Percentiles rank a stretch among this genome's conserved stretches.
Conservation (phyloP, 1,284 basidiomycete species). For the Apiotrichum montevideense region DNA sequence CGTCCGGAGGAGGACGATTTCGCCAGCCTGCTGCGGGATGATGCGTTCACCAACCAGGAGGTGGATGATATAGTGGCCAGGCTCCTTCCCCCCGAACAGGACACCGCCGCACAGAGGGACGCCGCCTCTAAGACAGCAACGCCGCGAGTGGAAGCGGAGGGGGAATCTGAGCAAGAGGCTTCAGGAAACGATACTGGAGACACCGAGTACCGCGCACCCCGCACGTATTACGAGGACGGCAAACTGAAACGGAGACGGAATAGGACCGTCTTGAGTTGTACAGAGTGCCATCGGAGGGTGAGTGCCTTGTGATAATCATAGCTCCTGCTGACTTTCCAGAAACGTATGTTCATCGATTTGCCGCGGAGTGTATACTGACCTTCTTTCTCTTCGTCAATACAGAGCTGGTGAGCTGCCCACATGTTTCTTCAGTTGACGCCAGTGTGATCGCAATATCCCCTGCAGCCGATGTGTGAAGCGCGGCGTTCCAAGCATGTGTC, state of each 20-base stretch:
- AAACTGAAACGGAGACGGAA: slow-evolving; percentile 38
- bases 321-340: slow-evolving; percentile 18
- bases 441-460: slow-evolving; percentile 46
- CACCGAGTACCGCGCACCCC: slow-evolving; percentile 9
- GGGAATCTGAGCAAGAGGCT: slow-evolving; percentile 2
- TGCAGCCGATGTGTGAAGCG: slow-evolving; percentile 44
- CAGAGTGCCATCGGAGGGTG: slow-evolving; percentile 43
- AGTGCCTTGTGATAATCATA: slow-evolving; percentile 17
- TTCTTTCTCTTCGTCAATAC: slow-evolving; percentile 1
- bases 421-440: slow-evolving; percentile 12
- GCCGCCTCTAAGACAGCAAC: background rate
- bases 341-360: slow-evolving; percentile 23
- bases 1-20: slow-evolving; percentile 9
- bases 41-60: slow-evolving; percentile 26
- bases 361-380: slow-evolving; percentile 5
- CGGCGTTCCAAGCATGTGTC: slow-evolving; percentile 41
- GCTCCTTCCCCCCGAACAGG: slow-evolving; percentile 12
- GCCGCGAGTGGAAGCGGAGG: background rate
- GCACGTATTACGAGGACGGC: slow-evolving; percentile 21
- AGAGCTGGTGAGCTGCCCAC: slow-evolving; percentile 35
- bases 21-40: slow-evolving; percentile 11
- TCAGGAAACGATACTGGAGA: slow-evolving; percentile 10
- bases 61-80: slow-evolving; percentile 32
- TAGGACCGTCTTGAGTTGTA: slow-evolving; percentile 42
- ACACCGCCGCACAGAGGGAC: background rate